phyloP scores from a whole-genome alignment of 805 yeast genomes.

The Schwanniomyces polymorphus region DNA sequence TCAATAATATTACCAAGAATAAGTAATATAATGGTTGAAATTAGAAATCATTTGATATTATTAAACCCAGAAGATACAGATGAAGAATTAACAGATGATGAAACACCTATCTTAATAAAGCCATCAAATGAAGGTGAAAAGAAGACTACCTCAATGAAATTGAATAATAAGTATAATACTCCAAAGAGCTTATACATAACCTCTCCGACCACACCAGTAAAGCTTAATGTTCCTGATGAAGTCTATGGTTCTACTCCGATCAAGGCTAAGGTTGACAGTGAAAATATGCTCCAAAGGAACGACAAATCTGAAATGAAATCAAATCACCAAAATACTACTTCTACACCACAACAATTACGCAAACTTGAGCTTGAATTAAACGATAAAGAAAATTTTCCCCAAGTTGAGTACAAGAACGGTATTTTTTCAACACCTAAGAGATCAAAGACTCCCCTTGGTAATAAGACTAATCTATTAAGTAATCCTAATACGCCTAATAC shows the following conservation, averaged over 20 bases:
- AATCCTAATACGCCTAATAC: slow-evolving; percentile 10
- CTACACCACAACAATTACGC: no score
- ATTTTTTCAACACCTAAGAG: background rate
- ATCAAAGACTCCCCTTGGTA: slow-evolving; percentile 16
- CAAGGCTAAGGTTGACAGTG: background rate
- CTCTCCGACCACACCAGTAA: background rate
- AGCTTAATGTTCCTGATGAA: background rate
- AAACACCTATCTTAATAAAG: slow-evolving; percentile 19
- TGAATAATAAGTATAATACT: background rate
- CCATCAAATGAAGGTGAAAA: background rate
- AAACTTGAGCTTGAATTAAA: background rate
- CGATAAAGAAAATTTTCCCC: background rate
- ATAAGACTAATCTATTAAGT: slow-evolving; percentile 23
- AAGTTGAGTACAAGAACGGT: background rate
- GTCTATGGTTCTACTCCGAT: background rate
- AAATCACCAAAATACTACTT: background rate
- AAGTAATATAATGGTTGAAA: slow-evolving; percentile 62
- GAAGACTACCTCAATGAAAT: background rate
- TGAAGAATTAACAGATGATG: slow-evolving; percentile 48
- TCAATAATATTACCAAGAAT: slow-evolving; percentile 62
- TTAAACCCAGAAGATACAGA: slow-evolving; percentile 49
- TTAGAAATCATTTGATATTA: slow-evolving; percentile 63
- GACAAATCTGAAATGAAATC: background rate
- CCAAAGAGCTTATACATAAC: background rate
- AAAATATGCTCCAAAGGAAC: background rate